phyloP scores from a whole-genome alignment of 1,284 basidiomycete genomes.

The Puccinia sorghi region DNA sequence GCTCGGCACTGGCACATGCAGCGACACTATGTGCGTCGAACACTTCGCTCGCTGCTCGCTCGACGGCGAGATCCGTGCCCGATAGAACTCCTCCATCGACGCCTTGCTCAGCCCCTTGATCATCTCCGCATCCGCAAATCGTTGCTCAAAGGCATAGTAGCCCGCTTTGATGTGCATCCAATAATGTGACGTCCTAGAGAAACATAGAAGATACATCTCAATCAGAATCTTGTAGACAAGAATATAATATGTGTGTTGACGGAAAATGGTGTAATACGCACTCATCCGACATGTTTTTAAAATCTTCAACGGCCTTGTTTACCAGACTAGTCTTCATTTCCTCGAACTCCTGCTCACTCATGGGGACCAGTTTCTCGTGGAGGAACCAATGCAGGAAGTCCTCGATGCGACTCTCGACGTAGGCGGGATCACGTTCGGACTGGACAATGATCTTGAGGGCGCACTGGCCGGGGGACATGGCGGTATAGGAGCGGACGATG shows the following conservation, averaged over 20 bases:
- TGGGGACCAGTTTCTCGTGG: conserved; percentile 58
- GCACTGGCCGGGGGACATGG: conserved; percentile 67
- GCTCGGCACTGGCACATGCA: conserved; percentile 25
- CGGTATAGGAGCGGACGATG: conserved; percentile 65
- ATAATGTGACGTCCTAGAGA: conserved; percentile 52
- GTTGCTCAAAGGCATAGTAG: conserved; percentile 49
- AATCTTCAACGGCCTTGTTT: conserved; percentile 70
- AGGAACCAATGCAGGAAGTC: conserved; percentile 67
- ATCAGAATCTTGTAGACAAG: not conserved
- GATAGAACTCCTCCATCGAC: conserved; percentile 56
- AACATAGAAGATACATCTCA: not conserved
- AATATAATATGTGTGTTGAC: too few species aligned
- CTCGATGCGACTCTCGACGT: conserved; percentile 84
- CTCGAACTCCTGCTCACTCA: conserved; percentile 68
- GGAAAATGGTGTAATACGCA: conserved; percentile 51
- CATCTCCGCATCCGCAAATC: conserved; percentile 55
- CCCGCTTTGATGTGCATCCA: conserved; percentile 57
- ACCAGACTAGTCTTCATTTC: conserved; percentile 68
- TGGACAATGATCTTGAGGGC: conserved; percentile 88
- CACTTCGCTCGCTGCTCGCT: conserved; percentile 55
- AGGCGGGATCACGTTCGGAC: conserved; percentile 79
- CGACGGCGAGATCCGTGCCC: conserved; percentile 55
- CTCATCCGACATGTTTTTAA: conserved; percentile 73
- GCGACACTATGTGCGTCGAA: conserved; percentile 56
- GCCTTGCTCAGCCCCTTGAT: conserved; percentile 54